Conservation (phyloP, 148 eudicot genomes). For the Drosera capensis region DNA sequence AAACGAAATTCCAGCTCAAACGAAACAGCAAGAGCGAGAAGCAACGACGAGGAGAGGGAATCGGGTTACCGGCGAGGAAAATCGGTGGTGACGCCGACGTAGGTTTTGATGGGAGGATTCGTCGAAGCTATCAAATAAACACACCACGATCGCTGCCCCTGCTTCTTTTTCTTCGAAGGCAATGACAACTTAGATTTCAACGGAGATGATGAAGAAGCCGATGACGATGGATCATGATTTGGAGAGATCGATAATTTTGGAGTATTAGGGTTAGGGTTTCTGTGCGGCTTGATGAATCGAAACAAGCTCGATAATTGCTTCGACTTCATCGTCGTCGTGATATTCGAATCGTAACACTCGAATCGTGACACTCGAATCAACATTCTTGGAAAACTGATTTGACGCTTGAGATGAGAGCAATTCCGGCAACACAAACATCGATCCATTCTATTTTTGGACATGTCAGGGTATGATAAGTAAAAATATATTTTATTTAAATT, state of each 20-base stretch:
- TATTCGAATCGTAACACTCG: too few species aligned
- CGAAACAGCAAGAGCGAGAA: background rate
- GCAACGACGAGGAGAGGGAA: conserved; percentile 2
- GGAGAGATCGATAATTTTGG: conserved; percentile 5
- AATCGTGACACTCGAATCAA: too few species aligned
- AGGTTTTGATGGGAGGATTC: conserved; percentile 54
- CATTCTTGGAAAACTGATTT: too few species aligned
- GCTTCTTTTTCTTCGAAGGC: background rate
- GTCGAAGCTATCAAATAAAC: conserved; percentile 62
- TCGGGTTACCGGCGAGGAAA: conserved; percentile 53
- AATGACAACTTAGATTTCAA: background rate
- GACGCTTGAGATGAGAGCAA: too few species aligned
- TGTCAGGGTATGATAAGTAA: too few species aligned
- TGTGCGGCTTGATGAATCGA: conserved; percentile 27
- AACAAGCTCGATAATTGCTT: conserved; percentile 15
- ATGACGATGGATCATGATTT: background rate
- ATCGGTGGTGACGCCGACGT: conserved; percentile 61
- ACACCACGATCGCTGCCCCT: conserved; percentile 20
- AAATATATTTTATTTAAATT: too few species aligned
- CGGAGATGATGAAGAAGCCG: conserved; percentile 1
- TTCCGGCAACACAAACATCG: too few species aligned
- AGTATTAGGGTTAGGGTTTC: conserved; percentile 10
- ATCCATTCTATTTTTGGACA: too few species aligned
- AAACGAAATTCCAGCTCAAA: background rate
- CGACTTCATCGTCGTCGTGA: conserved; percentile 1